These are phyloP conservation scores for Penicilliopsis zonata DNA, from an alignment of 495 filamentous ascomycete species.

Conservation along the genomic window DNA sequence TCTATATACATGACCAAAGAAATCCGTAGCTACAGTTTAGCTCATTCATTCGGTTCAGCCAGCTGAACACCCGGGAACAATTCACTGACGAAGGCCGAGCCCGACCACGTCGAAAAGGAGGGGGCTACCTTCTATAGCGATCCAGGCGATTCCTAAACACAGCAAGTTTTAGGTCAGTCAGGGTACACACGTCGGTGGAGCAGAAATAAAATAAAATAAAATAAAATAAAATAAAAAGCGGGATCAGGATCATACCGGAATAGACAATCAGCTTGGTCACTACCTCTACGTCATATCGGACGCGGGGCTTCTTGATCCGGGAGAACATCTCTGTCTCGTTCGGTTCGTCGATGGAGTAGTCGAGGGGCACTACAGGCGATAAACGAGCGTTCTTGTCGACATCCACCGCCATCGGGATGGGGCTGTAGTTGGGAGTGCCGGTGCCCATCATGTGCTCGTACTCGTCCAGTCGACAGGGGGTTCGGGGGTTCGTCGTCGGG, in stretches of 20 bases:
- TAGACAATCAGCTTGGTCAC: slow-evolving; percentile 95
- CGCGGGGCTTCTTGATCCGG: slow-evolving; percentile 71
- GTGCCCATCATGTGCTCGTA: slow-evolving; percentile 63
- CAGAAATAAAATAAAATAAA: too few species aligned
- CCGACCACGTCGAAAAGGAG: slow-evolving; percentile 56
- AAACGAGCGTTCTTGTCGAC: slow-evolving; percentile 13
- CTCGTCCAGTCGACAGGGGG: slow-evolving; percentile 38
- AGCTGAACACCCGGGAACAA: slow-evolving; percentile 1
- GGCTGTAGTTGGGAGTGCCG: slow-evolving; percentile 22
- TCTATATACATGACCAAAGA: not conserved
- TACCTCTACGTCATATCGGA: slow-evolving; percentile 94
- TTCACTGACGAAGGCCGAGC: slow-evolving; percentile 34
- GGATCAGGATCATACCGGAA: slow-evolving; percentile 43
- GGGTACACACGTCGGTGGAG: too few species aligned
- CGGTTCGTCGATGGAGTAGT: slow-evolving; percentile 23
- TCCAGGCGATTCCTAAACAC: slow-evolving; percentile 56
- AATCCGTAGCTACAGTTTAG: not conserved
- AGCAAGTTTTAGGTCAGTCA: slow-evolving; percentile 3
- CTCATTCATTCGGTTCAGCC: slow-evolving; percentile 1
- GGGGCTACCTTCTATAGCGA: slow-evolving; percentile 56
- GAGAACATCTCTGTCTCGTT: slow-evolving; percentile 78
- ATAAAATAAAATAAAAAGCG: not conserved
- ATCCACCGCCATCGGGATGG: slow-evolving; percentile 18
- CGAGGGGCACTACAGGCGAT: slow-evolving; percentile 20
- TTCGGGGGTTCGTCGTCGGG: slow-evolving; percentile 10